These are phyloP conservation scores for Rhodotorula sp. DNA, from an alignment of 1,284 basidiomycete genomes.

Conservation along the genomic window DNA sequence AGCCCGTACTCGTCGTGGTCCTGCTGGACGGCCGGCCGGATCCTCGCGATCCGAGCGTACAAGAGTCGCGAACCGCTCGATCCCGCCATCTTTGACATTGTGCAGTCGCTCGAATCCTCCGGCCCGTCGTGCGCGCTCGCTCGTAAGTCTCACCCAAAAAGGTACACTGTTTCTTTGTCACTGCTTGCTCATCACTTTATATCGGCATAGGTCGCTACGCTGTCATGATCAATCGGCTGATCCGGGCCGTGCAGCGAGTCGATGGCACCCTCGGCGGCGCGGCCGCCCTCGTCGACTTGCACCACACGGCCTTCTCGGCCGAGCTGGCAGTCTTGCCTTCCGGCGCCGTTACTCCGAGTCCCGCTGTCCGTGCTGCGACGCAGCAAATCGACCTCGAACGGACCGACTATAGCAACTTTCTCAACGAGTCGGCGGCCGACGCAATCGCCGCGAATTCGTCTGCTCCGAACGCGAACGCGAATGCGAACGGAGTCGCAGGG, in stretches of 20 bases:
- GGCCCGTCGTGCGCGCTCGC: background rate
- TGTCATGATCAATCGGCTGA: background rate
- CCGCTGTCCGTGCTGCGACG: too few relatives aligned
- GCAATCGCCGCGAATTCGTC: too few relatives aligned
- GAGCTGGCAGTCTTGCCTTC: slow-evolving; percentile 6
- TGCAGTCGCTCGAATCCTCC: background rate
- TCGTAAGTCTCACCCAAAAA: background rate
- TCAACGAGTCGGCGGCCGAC: too few relatives aligned
- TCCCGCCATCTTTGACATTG: background rate
- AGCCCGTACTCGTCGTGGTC: slow-evolving; percentile 1
- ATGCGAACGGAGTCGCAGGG: too few relatives aligned
- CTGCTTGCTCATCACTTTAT: background rate
- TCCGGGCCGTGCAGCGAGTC: background rate
- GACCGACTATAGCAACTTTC: too few relatives aligned
- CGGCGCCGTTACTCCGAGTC: slow-evolving; percentile 4
- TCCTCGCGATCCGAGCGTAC: slow-evolving; percentile 4
- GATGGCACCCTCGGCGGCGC: slow-evolving; percentile 11
- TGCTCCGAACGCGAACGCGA: too few relatives aligned
- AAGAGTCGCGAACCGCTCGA: slow-evolving; percentile 2
- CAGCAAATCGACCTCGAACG: too few relatives aligned
- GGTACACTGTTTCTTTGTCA: too few relatives aligned
- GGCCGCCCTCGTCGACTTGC: slow-evolving; percentile 13
- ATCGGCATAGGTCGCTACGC: background rate
- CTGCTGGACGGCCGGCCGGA: background rate
- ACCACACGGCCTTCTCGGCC: slow-evolving; percentile 15